Percentiles rank a stretch among this genome's conserved stretches.
Conservation (phyloP, 768 basidiomycete species). For the Grammothele lineata region DNA sequence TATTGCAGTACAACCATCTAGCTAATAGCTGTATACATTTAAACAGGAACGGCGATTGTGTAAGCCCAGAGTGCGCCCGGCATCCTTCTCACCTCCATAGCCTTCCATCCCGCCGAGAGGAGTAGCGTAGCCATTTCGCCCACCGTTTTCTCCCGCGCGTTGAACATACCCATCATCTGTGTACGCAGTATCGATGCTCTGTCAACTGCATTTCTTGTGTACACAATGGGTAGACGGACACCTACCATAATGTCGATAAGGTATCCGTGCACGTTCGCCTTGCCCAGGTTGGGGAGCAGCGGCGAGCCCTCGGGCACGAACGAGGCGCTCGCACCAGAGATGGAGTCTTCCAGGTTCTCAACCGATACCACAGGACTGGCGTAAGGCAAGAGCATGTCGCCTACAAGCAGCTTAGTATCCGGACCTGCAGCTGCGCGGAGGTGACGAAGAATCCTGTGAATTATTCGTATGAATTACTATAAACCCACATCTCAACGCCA, state of each 20-base stretch:
- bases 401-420: conserved; percentile 60
- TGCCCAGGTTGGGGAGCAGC: conserved; percentile 70
- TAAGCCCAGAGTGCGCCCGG: conserved; percentile 67
- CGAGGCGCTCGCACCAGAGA: conserved; percentile 14
- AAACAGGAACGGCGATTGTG: conserved; percentile 56
- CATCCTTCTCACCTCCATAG: conserved; percentile 52
- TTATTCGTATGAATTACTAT: conserved; percentile 53
- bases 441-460: conserved; percentile 36
- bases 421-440: conserved; percentile 37
- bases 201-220: too few species aligned
- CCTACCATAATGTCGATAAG: conserved; percentile 67
- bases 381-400: conserved; percentile 65
- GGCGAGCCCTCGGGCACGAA: conserved; percentile 55
- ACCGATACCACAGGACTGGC: conserved; percentile 29
- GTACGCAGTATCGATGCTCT: conserved; percentile 42
- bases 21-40: too few species aligned
- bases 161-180: conserved; percentile 69
- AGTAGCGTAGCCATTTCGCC: conserved; percentile 53
- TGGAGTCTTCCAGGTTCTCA: not conserved
- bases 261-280: conserved; percentile 64
- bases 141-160: conserved; percentile 64
- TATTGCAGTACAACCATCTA: too few species aligned
- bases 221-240: not conserved
- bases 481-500: too few species aligned
- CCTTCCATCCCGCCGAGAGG: conserved; percentile 61